A percentile compares a stretch with the other conserved stretches of the same genome.
These are phyloP conservation scores for Sporopachydermia lactativora DNA, from an alignment of 805 yeast genomes.

Conservation along the genomic window DNA sequence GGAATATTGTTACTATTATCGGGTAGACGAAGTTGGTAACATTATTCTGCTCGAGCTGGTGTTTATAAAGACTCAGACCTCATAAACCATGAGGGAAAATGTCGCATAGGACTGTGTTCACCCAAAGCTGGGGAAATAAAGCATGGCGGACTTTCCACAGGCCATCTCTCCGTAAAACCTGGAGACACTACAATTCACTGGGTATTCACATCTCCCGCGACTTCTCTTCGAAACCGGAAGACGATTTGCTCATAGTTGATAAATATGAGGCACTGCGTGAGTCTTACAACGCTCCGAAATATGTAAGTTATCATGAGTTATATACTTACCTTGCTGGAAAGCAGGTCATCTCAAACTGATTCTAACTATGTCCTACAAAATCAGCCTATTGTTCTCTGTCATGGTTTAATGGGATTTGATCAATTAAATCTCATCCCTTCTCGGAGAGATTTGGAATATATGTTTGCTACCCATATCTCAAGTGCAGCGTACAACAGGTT, in stretches of 20 bases:
- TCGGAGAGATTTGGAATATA: slow-evolving; percentile 9
- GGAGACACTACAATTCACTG: too few relatives aligned
- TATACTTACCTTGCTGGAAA: too few relatives aligned
- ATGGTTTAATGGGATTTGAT: slow-evolving; percentile 80
- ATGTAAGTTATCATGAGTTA: slow-evolving; percentile 14
- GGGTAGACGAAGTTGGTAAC: too few relatives aligned
- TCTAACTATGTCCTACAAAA: slow-evolving; percentile 9
- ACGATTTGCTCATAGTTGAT: slow-evolving; percentile 2
- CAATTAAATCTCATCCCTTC: slow-evolving; percentile 29
- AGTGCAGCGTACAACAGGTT: neutral
- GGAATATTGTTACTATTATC: too few relatives aligned
- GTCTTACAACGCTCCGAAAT: slow-evolving; percentile 42
- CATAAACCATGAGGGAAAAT: too few relatives aligned
- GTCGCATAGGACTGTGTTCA: too few relatives aligned
- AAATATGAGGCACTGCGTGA: slow-evolving; percentile 17
- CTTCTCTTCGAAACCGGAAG: neutral
- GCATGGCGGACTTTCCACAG: too few relatives aligned
- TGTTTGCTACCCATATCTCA: slow-evolving; percentile 6
- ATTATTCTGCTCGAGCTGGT: too few relatives aligned
- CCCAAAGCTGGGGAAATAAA: too few relatives aligned
- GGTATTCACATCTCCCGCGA: too few relatives aligned
- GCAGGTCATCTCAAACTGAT: slow-evolving; percentile 1
- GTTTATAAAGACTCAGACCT: too few relatives aligned
- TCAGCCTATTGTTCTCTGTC: slow-evolving; percentile 68
- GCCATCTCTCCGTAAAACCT: too few relatives aligned